A percentile compares a stretch with the other conserved stretches of the same genome.
Evolutionary conservation across 805 yeast genomes (phyloP).

Genomic region (Tetrapisispora fleetii): DNA sequence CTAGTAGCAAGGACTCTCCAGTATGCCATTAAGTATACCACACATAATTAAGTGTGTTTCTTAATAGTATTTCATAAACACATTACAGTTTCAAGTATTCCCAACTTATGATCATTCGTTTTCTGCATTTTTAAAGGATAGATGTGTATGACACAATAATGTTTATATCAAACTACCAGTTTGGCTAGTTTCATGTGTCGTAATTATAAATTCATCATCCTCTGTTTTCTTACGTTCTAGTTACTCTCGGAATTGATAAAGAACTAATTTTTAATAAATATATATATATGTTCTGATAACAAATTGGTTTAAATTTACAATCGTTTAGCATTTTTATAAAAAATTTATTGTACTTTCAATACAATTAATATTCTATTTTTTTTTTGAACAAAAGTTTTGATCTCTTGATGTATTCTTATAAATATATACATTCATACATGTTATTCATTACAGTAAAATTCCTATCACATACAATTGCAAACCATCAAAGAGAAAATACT

Average conservation of each 20-base stretch:
- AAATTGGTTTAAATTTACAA: background rate
- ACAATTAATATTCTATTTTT: background rate
- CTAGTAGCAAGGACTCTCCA: slow-evolving; percentile 18
- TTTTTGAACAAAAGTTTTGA: background rate
- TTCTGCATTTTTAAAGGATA: background rate
- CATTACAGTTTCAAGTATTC: background rate
- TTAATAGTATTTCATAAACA: background rate
- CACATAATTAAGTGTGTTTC: background rate
- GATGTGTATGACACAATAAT: background rate
- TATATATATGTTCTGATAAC: background rate
- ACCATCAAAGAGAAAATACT: no score
- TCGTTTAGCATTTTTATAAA: slow-evolving; percentile 1
- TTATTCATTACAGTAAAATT: no score
- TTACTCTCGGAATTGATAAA: background rate
- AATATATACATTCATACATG: no score
- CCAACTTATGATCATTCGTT: background rate
- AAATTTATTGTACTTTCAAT: background rate
- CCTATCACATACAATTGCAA: no score
- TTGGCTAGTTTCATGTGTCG: background rate
- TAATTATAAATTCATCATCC: background rate
- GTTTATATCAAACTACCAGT: background rate
- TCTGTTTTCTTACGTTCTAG: background rate
- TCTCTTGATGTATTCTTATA: no score
- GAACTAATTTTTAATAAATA: background rate
- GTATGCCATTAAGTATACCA: background rate